Percentiles rank a stretch among this genome's conserved stretches.
Evolutionary conservation across 768 basidiomycete genomes (phyloP).

Genomic region (Scleroderma bovista): DNA sequence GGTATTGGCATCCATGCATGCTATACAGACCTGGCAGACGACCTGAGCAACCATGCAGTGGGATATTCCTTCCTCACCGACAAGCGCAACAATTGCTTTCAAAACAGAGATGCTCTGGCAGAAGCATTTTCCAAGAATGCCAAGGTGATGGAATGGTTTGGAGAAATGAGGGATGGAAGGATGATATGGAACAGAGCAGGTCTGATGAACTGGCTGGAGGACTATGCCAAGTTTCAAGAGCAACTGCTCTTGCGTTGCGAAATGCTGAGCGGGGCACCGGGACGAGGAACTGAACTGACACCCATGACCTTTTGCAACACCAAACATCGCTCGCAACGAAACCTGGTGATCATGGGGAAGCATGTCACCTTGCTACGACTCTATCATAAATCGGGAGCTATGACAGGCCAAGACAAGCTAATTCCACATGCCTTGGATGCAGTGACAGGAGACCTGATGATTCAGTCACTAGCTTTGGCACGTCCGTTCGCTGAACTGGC

Average conservation of each 20-base stretch:
- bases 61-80: conserved; percentile 2
- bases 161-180: background rate
- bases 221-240: background rate
- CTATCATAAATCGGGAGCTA: background rate
- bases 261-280: background rate
- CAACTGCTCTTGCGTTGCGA: background rate
- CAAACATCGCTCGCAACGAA: background rate
- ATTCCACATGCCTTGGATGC: conserved; percentile 25
- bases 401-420: conserved; percentile 11
- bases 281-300: background rate
- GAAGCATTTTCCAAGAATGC: background rate
- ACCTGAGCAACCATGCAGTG: background rate
- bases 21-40: background rate
- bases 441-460: conserved; percentile 17
- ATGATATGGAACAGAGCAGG: background rate
- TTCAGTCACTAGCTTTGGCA: conserved; percentile 22
- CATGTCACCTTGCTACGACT: background rate
- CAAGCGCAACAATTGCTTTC: background rate
- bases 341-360: background rate
- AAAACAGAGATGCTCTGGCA: background rate
- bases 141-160: background rate
- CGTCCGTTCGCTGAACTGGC: conserved; percentile 11
- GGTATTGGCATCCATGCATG: background rate
- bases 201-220: background rate
- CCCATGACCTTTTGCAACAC: background rate